Percentiles rank a stretch among this genome's conserved stretches.
Evolutionary conservation across 2,329 filamentous ascomycete genomes (phyloP).

Genomic region (Colletotrichum godetiae): DNA sequence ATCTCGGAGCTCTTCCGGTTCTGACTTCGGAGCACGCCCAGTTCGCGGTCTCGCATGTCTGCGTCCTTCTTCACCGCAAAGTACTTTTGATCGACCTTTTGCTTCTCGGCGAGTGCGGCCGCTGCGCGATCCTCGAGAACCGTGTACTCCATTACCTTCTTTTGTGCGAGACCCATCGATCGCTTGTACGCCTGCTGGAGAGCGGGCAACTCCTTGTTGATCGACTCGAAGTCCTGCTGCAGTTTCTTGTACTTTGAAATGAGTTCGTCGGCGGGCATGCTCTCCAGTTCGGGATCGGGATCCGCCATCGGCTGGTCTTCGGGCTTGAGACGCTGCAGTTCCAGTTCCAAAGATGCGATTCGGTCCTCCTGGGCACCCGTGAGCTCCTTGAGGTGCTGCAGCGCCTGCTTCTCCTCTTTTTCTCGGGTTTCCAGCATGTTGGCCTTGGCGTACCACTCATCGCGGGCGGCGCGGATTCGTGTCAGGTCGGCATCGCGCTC

Average conservation of each 20-base stretch:
- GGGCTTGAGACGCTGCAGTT: slow-evolving; percentile 77
- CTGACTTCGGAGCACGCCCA: slow-evolving; percentile 81
- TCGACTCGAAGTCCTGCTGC: slow-evolving; percentile 82
- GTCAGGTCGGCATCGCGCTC: slow-evolving; percentile 86
- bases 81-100: slow-evolving; percentile 97
- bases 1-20: slow-evolving; percentile 94
- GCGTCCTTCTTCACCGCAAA: slow-evolving; percentile 96
- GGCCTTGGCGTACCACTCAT: slow-evolving; percentile 87
- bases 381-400: slow-evolving; percentile 83
- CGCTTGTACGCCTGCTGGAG: slow-evolving; percentile 94
- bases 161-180: slow-evolving; percentile 83
- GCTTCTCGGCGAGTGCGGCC: slow-evolving; percentile 85
- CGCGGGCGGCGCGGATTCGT: slow-evolving; percentile 83
- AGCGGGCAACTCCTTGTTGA: slow-evolving; percentile 88
- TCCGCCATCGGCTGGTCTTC: slow-evolving; percentile 60
- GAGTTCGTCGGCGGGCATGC: slow-evolving; percentile 76
- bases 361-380: slow-evolving; percentile 82
- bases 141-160: slow-evolving; percentile 84
- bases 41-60: slow-evolving; percentile 84
- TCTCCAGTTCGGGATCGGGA: slow-evolving; percentile 62
- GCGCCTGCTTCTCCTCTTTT: slow-evolving; percentile 78
- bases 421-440: slow-evolving; percentile 82
- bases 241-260: slow-evolving; percentile 79
- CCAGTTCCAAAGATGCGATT: slow-evolving; percentile 84
- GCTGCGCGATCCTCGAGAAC: slow-evolving; percentile 82